Conservation (phyloP, 2,329 filamentous ascomycete species). For the Botrytis elliptica region DNA sequence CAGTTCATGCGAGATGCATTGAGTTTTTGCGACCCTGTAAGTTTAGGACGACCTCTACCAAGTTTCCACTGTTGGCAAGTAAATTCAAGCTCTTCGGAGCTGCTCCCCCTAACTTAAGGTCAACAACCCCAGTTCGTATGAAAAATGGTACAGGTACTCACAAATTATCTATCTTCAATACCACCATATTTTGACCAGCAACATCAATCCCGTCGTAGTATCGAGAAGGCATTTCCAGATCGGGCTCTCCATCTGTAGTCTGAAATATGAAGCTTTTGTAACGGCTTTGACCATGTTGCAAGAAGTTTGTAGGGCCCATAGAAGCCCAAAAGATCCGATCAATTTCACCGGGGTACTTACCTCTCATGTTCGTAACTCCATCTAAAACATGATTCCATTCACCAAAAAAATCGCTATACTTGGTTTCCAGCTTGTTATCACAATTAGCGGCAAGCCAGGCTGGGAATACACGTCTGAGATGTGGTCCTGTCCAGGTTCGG, state of each 20-base stretch:
- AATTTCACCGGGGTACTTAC: not conserved
- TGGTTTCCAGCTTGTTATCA: not conserved
- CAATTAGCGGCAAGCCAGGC: conserved; percentile 5
- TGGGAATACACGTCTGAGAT: conserved; percentile 3
- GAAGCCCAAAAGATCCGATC: conserved; percentile 8
- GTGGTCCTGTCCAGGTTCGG: not conserved
- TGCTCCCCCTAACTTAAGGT: not conserved
- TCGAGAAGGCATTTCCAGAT: not conserved
- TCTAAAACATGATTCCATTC: conserved; percentile 10
- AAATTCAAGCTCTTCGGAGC: conserved; percentile 9
- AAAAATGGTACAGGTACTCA: not conserved
- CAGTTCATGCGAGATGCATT: not conserved
- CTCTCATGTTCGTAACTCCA: not conserved
- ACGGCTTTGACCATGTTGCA: conserved; percentile 1
- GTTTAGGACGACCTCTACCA: not conserved
- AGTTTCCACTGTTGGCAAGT: conserved; percentile 13
- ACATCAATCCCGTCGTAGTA: conserved; percentile 1
- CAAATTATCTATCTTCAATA: conserved; percentile 6
- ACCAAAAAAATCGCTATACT: not conserved
- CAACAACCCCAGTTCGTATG: not conserved
- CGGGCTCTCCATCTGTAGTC: not conserved
- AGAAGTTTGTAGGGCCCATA: not conserved
- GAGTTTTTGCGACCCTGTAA: not conserved
- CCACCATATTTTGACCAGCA: not conserved
- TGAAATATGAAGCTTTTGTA: conserved; percentile 8